Evolutionary conservation across 2,329 filamentous ascomycete species (phyloP), one percentile per base, ranked within the genome.

Genomic region (Meredithiella fracta): DNA sequence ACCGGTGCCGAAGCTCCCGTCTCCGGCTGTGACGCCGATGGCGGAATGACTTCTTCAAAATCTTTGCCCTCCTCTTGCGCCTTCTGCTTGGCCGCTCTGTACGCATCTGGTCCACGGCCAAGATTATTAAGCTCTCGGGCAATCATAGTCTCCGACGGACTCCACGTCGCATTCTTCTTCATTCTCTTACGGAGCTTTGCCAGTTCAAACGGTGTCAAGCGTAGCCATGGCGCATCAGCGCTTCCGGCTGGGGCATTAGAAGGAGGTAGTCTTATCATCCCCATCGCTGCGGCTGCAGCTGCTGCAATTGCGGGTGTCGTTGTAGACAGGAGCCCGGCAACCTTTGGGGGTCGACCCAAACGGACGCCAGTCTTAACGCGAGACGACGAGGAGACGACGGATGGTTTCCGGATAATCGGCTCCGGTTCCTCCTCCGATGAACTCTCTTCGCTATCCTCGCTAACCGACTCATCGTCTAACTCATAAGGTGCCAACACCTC

Each of bases 141-240:
- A 60, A 91, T 86, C 86, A 92, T 92, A 0, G 86, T 90, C 62
- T 87, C 84, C 60, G 85, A 90, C 0, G 86, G 86, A 2, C 79
- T 82, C 86, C 86, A 92, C 3, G 86, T 82, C 0, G 86, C 84
- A 64, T 92, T 92, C 73, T 92, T 92, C 76, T 92, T 92, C 86
- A 92, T 92, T 17, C 84, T 77, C 69, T 92, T 92, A 59, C 86
- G 74, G 6, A 92, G 73, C 60, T 80, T 77, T 0, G 80, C 80
- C 50, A 85, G 71, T 64, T 85, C 81, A 60, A 78, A 83, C 15
- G 74, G 70, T 5, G 80, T 83, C 38, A 85, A 71, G 62, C 79
- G 79, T 23, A 83, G 70, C 81, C 81, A 85, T 0, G 81, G 81
- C 9, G 78, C 75, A 62, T 83, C 76, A 2, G 71, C 63, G 56